phyloP scores from a whole-genome alignment of 1,139 yeast species.

The Sugiyamaella grinbergsii region DNA sequence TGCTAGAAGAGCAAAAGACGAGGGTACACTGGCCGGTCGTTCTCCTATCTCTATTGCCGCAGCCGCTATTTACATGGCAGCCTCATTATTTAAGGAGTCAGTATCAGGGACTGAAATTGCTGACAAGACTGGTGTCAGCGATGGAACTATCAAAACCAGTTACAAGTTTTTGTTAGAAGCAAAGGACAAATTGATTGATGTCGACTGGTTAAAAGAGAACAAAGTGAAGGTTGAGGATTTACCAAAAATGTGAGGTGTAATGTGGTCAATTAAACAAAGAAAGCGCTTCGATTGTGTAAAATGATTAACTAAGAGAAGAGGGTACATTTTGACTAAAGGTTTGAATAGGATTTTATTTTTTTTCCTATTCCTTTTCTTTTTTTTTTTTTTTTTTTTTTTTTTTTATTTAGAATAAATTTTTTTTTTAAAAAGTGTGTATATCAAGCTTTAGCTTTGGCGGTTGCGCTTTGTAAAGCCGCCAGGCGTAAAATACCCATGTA shows the following conservation, averaged over 20 bases:
- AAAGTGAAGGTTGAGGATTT: conserved; percentile 63
- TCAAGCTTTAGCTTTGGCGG: too few relatives aligned
- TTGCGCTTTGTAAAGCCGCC: too few relatives aligned
- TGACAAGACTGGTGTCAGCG: conserved; percentile 96
- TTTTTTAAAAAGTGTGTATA: too few relatives aligned
- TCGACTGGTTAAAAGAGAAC: conserved; percentile 66
- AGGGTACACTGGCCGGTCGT: conserved; percentile 93
- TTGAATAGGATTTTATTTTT: neutral
- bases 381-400: conserved; percentile 3
- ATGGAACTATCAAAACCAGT: conserved; percentile 93
- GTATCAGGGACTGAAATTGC: conserved; percentile 77
- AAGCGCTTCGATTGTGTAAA: too few relatives aligned
- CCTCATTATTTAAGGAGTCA: conserved; percentile 69
- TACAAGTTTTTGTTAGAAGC: conserved; percentile 81
- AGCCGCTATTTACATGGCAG: conserved; percentile 93
- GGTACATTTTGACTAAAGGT: neutral
- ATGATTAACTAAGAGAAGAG: neutral
- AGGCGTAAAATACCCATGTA: conserved; percentile 5
- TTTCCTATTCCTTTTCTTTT: conserved; percentile 1
- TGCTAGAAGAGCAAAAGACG: conserved; percentile 85
- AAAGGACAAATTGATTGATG: conserved; percentile 71
- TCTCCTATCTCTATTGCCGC: conserved; percentile 98
- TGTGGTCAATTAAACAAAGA: too few relatives aligned
- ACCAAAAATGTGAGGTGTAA: conserved; percentile 42
- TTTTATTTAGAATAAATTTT: neutral